phyloP scores from a whole-genome alignment of 805 yeast species.

The Kazachstania taianensis region DNA sequence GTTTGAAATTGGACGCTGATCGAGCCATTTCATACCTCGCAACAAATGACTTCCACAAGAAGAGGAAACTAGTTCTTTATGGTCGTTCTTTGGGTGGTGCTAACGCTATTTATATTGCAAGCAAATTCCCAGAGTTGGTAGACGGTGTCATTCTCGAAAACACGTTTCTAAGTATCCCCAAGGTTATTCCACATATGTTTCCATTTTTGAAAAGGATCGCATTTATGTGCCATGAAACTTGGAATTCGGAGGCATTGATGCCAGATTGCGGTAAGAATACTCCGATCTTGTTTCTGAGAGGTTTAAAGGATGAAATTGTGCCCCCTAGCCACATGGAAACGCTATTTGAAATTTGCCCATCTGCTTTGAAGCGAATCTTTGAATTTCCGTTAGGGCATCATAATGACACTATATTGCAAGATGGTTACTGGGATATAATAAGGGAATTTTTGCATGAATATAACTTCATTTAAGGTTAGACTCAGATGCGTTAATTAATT shows the following conservation, averaged over 20 bases:
- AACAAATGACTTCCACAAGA: slow-evolving; percentile 39
- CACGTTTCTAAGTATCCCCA: slow-evolving; percentile 68
- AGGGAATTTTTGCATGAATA: slow-evolving; percentile 41
- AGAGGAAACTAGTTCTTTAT: slow-evolving; percentile 51
- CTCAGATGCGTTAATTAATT: too few relatives aligned
- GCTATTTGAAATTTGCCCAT: slow-evolving; percentile 43
- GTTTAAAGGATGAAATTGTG: slow-evolving; percentile 76
- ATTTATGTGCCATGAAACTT: slow-evolving; percentile 59
- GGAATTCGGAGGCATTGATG: slow-evolving; percentile 69
- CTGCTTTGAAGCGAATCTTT: slow-evolving; percentile 41
- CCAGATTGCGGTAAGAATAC: slow-evolving; percentile 38
- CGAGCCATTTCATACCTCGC: slow-evolving; percentile 52
- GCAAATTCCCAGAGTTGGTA: slow-evolving; percentile 41
- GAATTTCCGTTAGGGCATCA: slow-evolving; percentile 57
- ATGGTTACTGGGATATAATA: slow-evolving; percentile 67
- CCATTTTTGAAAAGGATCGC: slow-evolving; percentile 53
- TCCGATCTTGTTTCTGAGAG: slow-evolving; percentile 66
- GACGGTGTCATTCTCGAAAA: slow-evolving; percentile 73
- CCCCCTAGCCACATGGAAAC: slow-evolving; percentile 75
- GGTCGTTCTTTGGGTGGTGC: slow-evolving; percentile 96
- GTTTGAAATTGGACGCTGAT: slow-evolving; percentile 75
- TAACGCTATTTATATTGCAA: slow-evolving; percentile 73
- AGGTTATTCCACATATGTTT: slow-evolving; percentile 63
- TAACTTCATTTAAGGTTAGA: slow-evolving; percentile 16
- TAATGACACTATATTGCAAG: slow-evolving; percentile 71